Base-by-base conservation (phyloP, 1,284 basidiomycete genomes). In the Ceraceosorus guamensis region DNA sequence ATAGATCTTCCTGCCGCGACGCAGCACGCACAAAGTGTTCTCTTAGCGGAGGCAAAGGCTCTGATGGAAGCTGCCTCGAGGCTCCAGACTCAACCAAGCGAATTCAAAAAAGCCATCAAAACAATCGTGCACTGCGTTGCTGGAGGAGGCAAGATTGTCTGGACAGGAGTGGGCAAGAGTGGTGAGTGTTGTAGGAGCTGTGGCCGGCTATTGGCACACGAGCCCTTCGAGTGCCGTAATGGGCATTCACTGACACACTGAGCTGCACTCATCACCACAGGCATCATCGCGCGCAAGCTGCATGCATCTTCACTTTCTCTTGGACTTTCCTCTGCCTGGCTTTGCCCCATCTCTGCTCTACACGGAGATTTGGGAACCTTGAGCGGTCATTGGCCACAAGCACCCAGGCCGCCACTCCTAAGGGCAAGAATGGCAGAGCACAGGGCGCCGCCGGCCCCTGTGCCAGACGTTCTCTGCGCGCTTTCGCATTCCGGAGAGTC, bases 151-250 rank as follows among this genome's bases (percentile, higher is more conserved):
- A 78, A 78, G 59, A 60, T 79, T 13, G 65, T 78, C 18, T 63
- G 77, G 14, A 75, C 73, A 0, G 78, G 78, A 18, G 71, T 79
- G 2, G 78, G 78, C 31, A 79, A 79, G 62, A 75, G 71, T 45
- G 77, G 73, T 33, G 59, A 71, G 54, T 63, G 59, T 11, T 64
- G 1, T 16, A 1, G 1, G 2, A 11, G 39, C 11, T 16, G 16
- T 41, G 39, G 32, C 6, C n/a, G 16, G n/a, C 6, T 33, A 31
- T 16, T 24, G 24, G 24, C 24, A 24, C 24, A 24, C 24, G 24
- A 24, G 24, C 24, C 24, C 24, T 24, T 24, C 24, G 24, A 2
- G 11, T 41, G 39, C 39, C 39, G 16, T 11, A 3, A 2, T 2
- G 39, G 11, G 39, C 10, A 2, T 16, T 50, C 32, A 10, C 55